Conservation (phyloP, 2,329 filamentous ascomycete genomes). For the Stagonosporopsis rhizophila region DNA sequence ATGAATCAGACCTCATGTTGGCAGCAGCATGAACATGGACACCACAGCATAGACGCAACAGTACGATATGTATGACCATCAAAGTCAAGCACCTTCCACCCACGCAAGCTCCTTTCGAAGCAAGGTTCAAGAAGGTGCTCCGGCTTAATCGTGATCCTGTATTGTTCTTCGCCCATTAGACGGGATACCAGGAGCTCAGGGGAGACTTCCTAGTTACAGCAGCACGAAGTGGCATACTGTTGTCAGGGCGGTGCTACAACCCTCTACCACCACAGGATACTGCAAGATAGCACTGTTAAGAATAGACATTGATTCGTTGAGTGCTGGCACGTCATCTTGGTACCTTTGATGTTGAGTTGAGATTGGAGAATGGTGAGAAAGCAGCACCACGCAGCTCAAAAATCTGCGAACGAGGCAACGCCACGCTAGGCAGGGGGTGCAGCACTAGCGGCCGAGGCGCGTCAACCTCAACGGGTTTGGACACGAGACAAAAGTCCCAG, state of each 20-base stretch:
- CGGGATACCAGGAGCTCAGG: constrained; percentile 82
- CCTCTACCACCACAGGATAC: not conserved
- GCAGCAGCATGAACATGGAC: not conserved
- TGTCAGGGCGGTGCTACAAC: constrained; percentile 56
- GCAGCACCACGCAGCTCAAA: constrained; percentile 8
- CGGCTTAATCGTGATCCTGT: constrained; percentile 96
- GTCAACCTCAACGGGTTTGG: constrained; percentile 13
- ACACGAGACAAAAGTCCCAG: constrained; percentile 17
- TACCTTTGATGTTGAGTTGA: constrained; percentile 7
- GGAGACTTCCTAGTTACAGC: constrained; percentile 66
- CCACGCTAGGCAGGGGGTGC: constrained; percentile 34
- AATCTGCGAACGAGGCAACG: constrained; percentile 29
- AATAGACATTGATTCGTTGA: constrained; percentile 21
- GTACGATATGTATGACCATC: constrained; percentile 74
- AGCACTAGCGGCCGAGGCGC: constrained; percentile 11
- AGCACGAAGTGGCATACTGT: constrained; percentile 55
- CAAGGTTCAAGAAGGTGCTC: constrained; percentile 88
- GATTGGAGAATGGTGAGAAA: not conserved
- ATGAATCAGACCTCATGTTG: not conserved
- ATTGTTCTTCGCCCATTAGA: constrained; percentile 76
- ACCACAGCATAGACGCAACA: constrained; percentile 1
- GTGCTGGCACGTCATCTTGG: constrained; percentile 1
- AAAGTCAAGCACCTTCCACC: constrained; percentile 97
- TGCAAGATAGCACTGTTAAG: constrained; percentile 6
- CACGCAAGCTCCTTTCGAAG: constrained; percentile 78